Percentiles rank a stretch among this genome's conserved stretches.
phyloP scores from a whole-genome alignment of 306 rosid genomes.

The Pachyrhizus erosus region DNA sequence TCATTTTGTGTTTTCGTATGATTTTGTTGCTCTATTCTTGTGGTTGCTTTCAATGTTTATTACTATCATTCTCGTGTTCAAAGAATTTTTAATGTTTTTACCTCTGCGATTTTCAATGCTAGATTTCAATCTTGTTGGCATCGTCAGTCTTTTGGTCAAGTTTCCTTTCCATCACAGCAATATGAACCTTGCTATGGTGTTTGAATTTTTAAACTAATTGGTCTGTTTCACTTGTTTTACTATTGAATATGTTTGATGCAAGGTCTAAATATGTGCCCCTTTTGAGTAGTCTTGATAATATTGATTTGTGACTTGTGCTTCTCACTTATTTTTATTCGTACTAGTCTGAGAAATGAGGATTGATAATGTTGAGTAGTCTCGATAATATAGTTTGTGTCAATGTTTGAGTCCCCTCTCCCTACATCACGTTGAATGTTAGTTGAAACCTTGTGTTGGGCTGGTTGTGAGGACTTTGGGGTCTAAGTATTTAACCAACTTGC shows the following conservation, averaged over 20 bases:
- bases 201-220: slow-evolving; percentile 28
- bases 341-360: background rate
- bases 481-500: too few species aligned
- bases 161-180: slow-evolving; percentile 35
- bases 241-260: background rate
- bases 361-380: too few species aligned
- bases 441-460: too few species aligned
- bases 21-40: background rate
- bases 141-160: slow-evolving; percentile 33
- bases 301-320: background rate
- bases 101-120: background rate
- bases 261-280: background rate
- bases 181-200: slow-evolving; percentile 30
- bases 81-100: background rate
- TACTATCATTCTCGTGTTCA: background rate
- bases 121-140: background rate
- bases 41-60: background rate
- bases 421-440: too few species aligned
- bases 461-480: too few species aligned
- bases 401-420: too few species aligned
- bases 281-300: background rate
- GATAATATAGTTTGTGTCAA: too few species aligned
- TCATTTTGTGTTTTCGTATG: background rate
- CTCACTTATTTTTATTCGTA: too few species aligned
- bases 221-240: slow-evolving; percentile 28